Evolutionary conservation across 345 rosid species (phyloP).

Genomic region (Brassica rapa): DNA sequence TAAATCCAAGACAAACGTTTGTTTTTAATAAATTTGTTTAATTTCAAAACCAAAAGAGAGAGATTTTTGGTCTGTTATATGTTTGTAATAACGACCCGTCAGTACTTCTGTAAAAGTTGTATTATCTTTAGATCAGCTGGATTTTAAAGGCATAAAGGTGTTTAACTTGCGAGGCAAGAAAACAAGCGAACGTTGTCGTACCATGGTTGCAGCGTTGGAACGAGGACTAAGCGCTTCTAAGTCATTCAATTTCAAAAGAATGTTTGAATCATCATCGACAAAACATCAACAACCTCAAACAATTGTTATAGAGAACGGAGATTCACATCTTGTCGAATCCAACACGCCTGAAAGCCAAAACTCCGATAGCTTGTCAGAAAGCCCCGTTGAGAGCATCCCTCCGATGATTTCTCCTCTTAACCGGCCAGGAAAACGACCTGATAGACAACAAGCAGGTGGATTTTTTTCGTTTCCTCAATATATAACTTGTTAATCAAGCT

Average conservation of each 20-base stretch:
- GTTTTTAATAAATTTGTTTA: conserved; percentile 14
- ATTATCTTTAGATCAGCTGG: conserved; percentile 38
- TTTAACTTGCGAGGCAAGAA: conserved; percentile 41
- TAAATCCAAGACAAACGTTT: conserved; percentile 27
- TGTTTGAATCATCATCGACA: conserved; percentile 44
- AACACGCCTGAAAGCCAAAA: conserved; percentile 11
- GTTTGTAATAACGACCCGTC: background rate
- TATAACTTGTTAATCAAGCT: background rate
- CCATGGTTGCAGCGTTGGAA: conserved; percentile 60
- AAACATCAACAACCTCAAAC: conserved; percentile 15
- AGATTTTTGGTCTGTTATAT: background rate
- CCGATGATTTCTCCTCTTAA: conserved; percentile 25
- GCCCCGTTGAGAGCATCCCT: conserved; percentile 19
- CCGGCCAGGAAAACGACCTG: conserved; percentile 4
- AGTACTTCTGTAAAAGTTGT: conserved; percentile 9
- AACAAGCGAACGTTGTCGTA: conserved; percentile 37
- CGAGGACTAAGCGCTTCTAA: conserved; percentile 48
- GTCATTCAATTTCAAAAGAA: conserved; percentile 43
- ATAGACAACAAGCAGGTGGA: conserved; percentile 43
- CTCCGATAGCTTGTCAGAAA: background rate
- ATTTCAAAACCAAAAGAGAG: background rate
- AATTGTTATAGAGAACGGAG: background rate
- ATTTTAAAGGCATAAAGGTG: conserved; percentile 27
- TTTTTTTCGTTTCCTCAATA: background rate
- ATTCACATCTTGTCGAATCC: background rate